These are phyloP conservation scores for Henningerozyma blattae DNA, from an alignment of 805 yeast genomes.

Conservation along the genomic window DNA sequence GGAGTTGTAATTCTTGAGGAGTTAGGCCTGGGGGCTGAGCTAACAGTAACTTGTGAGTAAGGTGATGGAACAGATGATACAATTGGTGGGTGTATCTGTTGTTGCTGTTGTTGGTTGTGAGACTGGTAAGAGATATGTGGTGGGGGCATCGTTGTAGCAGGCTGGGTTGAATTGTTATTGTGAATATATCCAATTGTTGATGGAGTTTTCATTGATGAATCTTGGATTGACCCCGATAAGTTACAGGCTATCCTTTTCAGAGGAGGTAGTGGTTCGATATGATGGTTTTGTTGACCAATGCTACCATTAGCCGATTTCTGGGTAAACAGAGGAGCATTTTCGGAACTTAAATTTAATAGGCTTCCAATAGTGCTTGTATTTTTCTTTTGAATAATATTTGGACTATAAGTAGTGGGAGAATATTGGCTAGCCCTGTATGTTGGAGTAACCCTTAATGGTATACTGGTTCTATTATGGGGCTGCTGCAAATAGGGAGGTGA, in stretches of 20 bases:
- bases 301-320: not conserved
- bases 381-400: not conserved
- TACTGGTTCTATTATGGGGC: no score
- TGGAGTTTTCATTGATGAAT: not conserved
- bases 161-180: no score
- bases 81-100: not conserved
- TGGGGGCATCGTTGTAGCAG: no score
- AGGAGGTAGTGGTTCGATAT: not conserved
- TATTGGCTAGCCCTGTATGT: not conserved
- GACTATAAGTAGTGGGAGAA: not conserved
- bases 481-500: no score
- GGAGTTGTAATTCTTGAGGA: no score
- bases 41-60: not conserved
- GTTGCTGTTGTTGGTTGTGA: no score
- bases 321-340: not conserved
- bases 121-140: no score
- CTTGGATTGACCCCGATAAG: not conserved
- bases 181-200: not conserved
- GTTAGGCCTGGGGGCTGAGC: not conserved
- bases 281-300: not conserved
- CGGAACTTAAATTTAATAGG: not conserved
- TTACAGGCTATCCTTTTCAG: not conserved
- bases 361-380: not conserved
- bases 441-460: not conserved
- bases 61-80: not conserved